These are phyloP conservation scores for Candida hungchunana DNA, from an alignment of 805 yeast species.

Conservation along the genomic window DNA sequence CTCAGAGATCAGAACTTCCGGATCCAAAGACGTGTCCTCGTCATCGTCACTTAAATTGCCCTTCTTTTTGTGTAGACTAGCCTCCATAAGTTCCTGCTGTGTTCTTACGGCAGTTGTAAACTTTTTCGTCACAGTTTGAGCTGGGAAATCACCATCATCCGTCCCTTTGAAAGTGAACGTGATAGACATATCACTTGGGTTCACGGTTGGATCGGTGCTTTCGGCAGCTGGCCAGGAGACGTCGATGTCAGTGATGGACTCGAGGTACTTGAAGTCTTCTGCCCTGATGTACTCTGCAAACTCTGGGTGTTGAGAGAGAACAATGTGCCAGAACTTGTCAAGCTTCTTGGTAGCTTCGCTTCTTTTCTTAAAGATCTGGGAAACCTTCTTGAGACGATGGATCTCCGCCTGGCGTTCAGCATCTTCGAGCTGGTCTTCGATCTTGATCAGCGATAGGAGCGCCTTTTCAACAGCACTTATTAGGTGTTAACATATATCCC, in stretches of 20 bases:
- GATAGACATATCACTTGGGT: slow-evolving; percentile 56
- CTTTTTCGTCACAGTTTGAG: slow-evolving; percentile 55
- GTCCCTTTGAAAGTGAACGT: slow-evolving; percentile 51
- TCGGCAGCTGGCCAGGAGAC: slow-evolving; percentile 45
- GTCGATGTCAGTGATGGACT: slow-evolving; percentile 56
- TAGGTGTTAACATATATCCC: too few relatives aligned
- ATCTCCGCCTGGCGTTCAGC: slow-evolving; percentile 61
- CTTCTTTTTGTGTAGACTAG: slow-evolving; percentile 13
- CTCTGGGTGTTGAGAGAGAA: slow-evolving; percentile 77
- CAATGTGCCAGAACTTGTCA: slow-evolving; percentile 85
- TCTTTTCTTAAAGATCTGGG: slow-evolving; percentile 55
- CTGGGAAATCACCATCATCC: slow-evolving; percentile 40
- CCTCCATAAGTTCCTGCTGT: slow-evolving; percentile 8
- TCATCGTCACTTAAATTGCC: slow-evolving; percentile 23
- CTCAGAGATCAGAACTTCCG: slow-evolving; percentile 50
- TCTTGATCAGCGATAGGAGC: slow-evolving; percentile 46
- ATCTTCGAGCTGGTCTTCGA: slow-evolving; percentile 53
- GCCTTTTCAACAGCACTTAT: slow-evolving; percentile 40
- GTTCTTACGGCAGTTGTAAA: slow-evolving; percentile 39
- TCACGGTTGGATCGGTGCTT: slow-evolving; percentile 27
- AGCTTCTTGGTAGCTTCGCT: slow-evolving; percentile 47
- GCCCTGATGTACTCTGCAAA: slow-evolving; percentile 75
- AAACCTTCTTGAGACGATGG: slow-evolving; percentile 47
- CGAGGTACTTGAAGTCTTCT: slow-evolving; percentile 75
- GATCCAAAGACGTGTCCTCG: slow-evolving; percentile 40